These are phyloP conservation scores for Glonium stellatum DNA, from an alignment of 495 filamentous ascomycete genomes.

Conservation along the genomic window DNA sequence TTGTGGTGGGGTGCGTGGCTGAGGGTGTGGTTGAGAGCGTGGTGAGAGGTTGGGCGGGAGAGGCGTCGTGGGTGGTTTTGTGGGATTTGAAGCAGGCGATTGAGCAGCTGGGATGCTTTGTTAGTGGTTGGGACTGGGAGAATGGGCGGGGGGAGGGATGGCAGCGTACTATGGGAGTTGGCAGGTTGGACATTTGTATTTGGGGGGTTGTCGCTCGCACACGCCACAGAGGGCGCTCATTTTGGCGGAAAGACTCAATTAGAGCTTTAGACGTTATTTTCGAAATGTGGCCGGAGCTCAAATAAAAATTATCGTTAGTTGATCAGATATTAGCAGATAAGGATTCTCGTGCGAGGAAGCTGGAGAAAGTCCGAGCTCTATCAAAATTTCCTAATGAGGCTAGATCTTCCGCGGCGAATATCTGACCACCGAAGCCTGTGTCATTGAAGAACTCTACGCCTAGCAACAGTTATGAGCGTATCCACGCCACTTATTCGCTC, in stretches of 20 bases:
- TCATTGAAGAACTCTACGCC: not conserved
- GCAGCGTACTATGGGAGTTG: conserved; percentile 34
- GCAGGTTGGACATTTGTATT: conserved; percentile 39
- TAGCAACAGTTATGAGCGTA: conserved; percentile 1
- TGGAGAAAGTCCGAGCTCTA: not conserved
- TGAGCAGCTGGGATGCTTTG: not conserved
- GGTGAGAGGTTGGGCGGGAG: not conserved
- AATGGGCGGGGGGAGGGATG: not conserved
- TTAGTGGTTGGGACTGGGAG: not conserved
- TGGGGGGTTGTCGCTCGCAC: conserved; percentile 30
- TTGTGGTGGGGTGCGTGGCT: conserved; percentile 1
- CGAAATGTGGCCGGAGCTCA: no score
- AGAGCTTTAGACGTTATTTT: no score
- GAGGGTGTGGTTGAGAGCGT: no score
- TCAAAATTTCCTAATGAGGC: conserved; percentile 6
- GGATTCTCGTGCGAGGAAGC: not conserved
- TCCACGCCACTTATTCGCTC: conserved; percentile 12
- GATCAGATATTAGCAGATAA: not conserved
- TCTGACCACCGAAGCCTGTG: conserved; percentile 1
- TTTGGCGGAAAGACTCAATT: conserved; percentile 4
- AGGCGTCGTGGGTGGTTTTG: not conserved
- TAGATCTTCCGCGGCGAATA: conserved; percentile 22
- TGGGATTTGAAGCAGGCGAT: not conserved
- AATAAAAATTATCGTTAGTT: no score
- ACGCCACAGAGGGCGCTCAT: conserved; percentile 26